Percentiles rank a stretch among this genome's conserved stretches.
phyloP scores from a whole-genome alignment of 768 basidiomycete genomes.

The Hypholoma fasciculare region DNA sequence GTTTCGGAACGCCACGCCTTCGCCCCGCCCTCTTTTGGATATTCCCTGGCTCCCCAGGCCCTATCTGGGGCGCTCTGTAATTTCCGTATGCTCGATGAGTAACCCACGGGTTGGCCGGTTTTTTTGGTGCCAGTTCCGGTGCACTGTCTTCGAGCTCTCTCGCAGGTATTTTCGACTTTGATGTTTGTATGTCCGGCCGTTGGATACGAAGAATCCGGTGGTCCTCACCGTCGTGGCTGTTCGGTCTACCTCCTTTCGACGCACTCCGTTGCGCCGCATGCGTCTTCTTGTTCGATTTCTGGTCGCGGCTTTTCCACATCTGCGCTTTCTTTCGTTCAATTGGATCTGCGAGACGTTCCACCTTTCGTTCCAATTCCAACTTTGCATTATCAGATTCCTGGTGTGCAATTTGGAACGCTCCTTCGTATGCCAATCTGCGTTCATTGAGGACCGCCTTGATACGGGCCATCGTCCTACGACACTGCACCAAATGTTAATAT shows the following conservation, averaged over 20 bases:
- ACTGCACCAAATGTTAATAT: slow-evolving; percentile 42
- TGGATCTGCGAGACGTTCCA: too few species aligned
- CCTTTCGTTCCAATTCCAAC: too few species aligned
- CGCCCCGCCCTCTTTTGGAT: neutral
- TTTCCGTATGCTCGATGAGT: slow-evolving; percentile 1
- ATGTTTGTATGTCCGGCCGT: neutral
- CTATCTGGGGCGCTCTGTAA: neutral
- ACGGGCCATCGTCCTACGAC: slow-evolving; percentile 94
- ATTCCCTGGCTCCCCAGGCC: neutral
- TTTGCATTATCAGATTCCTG: slow-evolving; percentile 17
- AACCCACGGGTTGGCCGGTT: neutral
- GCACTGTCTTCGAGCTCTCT: neutral
- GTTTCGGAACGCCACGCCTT: neutral
- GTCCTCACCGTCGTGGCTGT: neutral
- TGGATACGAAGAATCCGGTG: neutral
- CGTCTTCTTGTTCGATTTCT: neutral
- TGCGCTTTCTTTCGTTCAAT: too few species aligned
- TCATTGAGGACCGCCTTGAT: slow-evolving; percentile 94
- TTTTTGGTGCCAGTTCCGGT: neutral
- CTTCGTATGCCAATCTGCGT: slow-evolving; percentile 80
- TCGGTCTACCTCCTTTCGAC: neutral
- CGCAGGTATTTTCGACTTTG: neutral
- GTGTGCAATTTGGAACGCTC: slow-evolving; percentile 50
- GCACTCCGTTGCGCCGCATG: slow-evolving; percentile 2
- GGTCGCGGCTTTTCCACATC: too few species aligned